Percentiles rank a stretch among this genome's conserved stretches.
phyloP scores from a whole-genome alignment of 2,329 filamentous ascomycete genomes.

The Fusarium xylarioides region DNA sequence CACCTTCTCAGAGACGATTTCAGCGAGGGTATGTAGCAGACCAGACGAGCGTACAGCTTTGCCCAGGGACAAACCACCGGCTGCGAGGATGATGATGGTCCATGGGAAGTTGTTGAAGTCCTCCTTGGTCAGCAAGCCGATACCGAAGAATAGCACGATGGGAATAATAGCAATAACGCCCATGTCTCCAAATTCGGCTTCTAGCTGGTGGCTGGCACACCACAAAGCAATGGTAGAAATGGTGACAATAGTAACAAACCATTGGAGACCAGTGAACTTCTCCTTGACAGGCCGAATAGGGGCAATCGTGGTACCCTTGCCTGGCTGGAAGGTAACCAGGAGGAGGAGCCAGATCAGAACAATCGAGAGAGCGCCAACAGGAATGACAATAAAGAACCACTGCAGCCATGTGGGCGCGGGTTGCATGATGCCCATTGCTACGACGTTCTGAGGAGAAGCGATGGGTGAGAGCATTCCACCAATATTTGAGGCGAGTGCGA shows the following conservation, averaged over 20 bases:
- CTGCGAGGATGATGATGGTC: slow-evolving; percentile 99
- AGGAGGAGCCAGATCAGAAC: slow-evolving; percentile 89
- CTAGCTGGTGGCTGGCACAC: slow-evolving; percentile 91
- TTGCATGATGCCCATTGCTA: slow-evolving; percentile 94
- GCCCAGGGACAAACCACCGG: slow-evolving; percentile 89
- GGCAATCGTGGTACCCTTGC: slow-evolving; percentile 86
- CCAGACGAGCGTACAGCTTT: slow-evolving; percentile 95
- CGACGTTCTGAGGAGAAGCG: slow-evolving; percentile 96
- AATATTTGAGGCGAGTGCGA: slow-evolving; percentile 93
- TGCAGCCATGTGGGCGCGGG: slow-evolving; percentile 91
- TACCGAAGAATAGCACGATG: slow-evolving; percentile 94
- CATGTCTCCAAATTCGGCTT: slow-evolving; percentile 94
- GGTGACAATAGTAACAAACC: slow-evolving; percentile 89
- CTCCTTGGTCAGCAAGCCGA: slow-evolving; percentile 95
- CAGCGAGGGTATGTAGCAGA: slow-evolving; percentile 86
- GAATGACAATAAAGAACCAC: slow-evolving; percentile 97
- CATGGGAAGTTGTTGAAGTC: slow-evolving; percentile 99
- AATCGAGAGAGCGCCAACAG: slow-evolving; percentile 90
- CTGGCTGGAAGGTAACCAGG: slow-evolving; percentile 84
- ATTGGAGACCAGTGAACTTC: slow-evolving; percentile 86
- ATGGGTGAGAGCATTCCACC: slow-evolving; percentile 97
- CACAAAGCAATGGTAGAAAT: slow-evolving; percentile 86
- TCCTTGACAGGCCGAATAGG: slow-evolving; percentile 92
- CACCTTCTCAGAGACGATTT: slow-evolving; percentile 76
- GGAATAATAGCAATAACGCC: slow-evolving; percentile 97